Conservation (phyloP, 176 grass and related monocot species). For the sorghum (Sorghum bicolor) region Sorghum_bicolor_NCBIv3 NC_012873.2:53071501-53072000, state of each 20-base stretch:
- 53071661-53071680: conserved; percentile 73
- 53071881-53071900: not conserved
- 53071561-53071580: conserved; percentile 29
- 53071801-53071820: conserved; percentile 53
- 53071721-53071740: conserved; percentile 53
- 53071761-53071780: conserved; percentile 45
- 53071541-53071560: not conserved
- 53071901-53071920: not conserved
- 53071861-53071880: conserved; percentile 56
- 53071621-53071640: conserved; percentile 34
- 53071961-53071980: not conserved
- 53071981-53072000: not conserved
- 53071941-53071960: conserved; percentile 27
- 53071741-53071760: conserved; percentile 60
- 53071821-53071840: conserved; percentile 57
- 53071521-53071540: not conserved
- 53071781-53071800: conserved; percentile 54
- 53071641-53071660: conserved; percentile 50
- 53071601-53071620: conserved; percentile 41
- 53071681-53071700: conserved; percentile 63
- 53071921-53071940: not conserved
- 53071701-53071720: conserved; percentile 45
- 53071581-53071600: conserved; percentile 31
- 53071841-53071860: conserved; percentile 66
- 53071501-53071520: not conserved